Evolutionary conservation across 2,329 filamentous ascomycete genomes (phyloP).

Genomic region (Rhynchosporium secalis): DNA sequence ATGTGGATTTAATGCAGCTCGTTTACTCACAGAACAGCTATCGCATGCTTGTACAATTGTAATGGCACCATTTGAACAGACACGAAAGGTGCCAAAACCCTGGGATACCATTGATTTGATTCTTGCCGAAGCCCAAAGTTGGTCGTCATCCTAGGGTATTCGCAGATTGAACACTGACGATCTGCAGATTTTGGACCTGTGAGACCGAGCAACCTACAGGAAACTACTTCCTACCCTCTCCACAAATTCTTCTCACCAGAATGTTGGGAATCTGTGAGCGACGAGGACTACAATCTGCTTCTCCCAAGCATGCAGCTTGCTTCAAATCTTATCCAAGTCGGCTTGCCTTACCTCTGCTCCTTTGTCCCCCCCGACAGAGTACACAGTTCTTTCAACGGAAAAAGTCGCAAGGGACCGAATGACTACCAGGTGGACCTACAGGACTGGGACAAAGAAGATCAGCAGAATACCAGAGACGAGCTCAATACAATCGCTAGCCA

Average conservation of each 20-base stretch:
- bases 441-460: constrained; percentile 5
- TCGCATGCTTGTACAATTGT: not conserved
- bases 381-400: constrained; percentile 1
- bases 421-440: constrained; percentile 6
- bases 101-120: not conserved
- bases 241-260: constrained; percentile 27
- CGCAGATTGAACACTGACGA: not conserved
- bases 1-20: not conserved
- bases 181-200: constrained; percentile 15
- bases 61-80: not conserved
- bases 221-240: constrained; percentile 2
- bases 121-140: constrained; percentile 5
- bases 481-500: constrained; percentile 27
- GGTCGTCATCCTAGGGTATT: not conserved
- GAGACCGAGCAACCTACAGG: constrained; percentile 16
- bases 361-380: constrained; percentile 30
- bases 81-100: not conserved
- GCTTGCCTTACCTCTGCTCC: constrained; percentile 30
- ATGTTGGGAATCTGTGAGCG: constrained; percentile 24
- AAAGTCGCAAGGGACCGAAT: not conserved
- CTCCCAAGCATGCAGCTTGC: constrained; percentile 34
- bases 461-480: constrained; percentile 21
- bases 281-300: constrained; percentile 30
- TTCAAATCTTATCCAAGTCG: constrained; percentile 28
- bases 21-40: not conserved